A percentile compares a stretch with the other conserved stretches of the same genome.
Conservation (phyloP, 176 grass and related monocot species). For the Oryza meridionalis region DNA sequence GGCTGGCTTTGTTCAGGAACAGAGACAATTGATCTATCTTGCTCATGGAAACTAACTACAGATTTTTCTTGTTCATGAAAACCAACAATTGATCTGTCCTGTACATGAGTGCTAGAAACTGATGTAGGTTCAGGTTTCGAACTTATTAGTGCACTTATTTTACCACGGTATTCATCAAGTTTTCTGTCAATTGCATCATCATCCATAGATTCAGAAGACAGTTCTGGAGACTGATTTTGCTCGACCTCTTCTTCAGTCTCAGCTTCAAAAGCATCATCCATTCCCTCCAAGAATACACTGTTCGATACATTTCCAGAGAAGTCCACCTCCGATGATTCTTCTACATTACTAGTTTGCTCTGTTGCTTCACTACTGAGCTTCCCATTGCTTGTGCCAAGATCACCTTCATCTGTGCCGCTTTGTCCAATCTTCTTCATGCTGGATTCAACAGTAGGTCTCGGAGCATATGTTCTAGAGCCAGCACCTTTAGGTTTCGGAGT, state of each 20-base stretch:
- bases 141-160: slow-evolving; percentile 44
- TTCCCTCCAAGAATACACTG: neutral
- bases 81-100: neutral
- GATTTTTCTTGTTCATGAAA: slow-evolving; percentile 20
- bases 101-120: neutral
- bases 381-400: slow-evolving; percentile 26
- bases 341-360: slow-evolving; percentile 2
- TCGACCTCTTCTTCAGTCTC: slow-evolving; percentile 24
- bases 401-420: slow-evolving; percentile 26
- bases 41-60: slow-evolving; percentile 7
- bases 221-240: slow-evolving; percentile 15
- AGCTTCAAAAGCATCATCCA: slow-evolving; percentile 16
- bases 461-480: slow-evolving; percentile 48
- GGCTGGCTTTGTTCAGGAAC: slow-evolving; percentile 26
- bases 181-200: slow-evolving; percentile 45
- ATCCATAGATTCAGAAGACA: slow-evolving; percentile 29
- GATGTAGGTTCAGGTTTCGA: slow-evolving; percentile 29
- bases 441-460: slow-evolving; percentile 44
- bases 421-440: slow-evolving; percentile 51
- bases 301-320: slow-evolving; percentile 13
- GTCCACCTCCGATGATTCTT: slow-evolving; percentile 24
- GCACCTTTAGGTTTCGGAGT: slow-evolving; percentile 56
- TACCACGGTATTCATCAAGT: slow-evolving; percentile 46
- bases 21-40: slow-evolving; percentile 13
- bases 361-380: neutral